phyloP scores from a whole-genome alignment of 495 filamentous ascomycete genomes.

The Hypoxylon trugodes region DNA sequence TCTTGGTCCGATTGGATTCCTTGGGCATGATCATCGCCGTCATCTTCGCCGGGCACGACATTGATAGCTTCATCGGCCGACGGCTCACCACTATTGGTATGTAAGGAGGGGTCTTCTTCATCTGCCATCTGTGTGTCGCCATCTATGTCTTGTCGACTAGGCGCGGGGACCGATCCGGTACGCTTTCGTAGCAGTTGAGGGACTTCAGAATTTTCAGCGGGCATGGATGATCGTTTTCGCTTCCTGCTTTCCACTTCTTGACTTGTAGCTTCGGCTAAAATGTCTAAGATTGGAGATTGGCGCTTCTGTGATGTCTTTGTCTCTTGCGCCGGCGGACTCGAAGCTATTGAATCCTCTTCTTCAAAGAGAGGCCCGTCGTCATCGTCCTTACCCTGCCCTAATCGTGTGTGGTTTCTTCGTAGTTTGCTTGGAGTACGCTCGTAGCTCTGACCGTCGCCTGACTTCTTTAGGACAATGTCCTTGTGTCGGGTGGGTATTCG shows the following conservation, averaged over 20 bases:
- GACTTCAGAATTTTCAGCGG: conserved; percentile 53
- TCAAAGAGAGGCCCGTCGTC: conserved; percentile 54
- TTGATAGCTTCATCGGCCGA: conserved; percentile 52
- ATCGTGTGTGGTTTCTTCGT: conserved; percentile 49
- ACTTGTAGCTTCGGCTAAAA: conserved; percentile 37
- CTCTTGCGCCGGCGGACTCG: conserved; percentile 41
- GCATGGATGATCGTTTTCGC: conserved; percentile 58
- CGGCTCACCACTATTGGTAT: conserved; percentile 50
- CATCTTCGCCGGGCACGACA: conserved; percentile 30
- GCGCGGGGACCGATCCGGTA: conserved; percentile 56
- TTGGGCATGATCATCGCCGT: conserved; percentile 36
- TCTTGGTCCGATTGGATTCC: conserved; percentile 41
- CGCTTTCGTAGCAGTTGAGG: conserved; percentile 67
- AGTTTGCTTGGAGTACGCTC: conserved; percentile 76
- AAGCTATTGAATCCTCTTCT: conserved; percentile 50
- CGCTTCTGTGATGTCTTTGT: conserved; percentile 30
- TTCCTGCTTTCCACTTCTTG: conserved; percentile 58
- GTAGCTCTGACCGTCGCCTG: conserved; percentile 50
- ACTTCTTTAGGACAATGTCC: conserved; percentile 65
- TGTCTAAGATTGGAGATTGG: conserved; percentile 38
- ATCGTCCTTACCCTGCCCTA: conserved; percentile 47
- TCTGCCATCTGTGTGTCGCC: conserved; percentile 55
- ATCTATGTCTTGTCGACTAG: conserved; percentile 41
- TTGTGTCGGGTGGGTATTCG: conserved; percentile 69
- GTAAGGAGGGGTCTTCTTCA: conserved; percentile 51